Conservation (phyloP, 768 basidiomycete species). For the Hygrocybe coccinea region DNA sequence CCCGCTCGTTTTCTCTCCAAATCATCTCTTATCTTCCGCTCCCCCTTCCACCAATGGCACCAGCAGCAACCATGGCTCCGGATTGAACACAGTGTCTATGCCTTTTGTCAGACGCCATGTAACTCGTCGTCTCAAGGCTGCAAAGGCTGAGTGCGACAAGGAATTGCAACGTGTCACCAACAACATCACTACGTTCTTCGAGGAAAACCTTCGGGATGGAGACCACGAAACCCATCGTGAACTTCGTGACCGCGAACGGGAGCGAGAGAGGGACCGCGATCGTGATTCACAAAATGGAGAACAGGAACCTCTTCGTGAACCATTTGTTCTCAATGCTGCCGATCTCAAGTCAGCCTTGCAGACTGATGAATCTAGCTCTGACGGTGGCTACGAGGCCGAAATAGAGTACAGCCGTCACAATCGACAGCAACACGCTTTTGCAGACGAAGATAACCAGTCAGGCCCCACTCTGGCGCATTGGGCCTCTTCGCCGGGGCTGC, state of each 20-base stretch:
- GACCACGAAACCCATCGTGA: constrained; percentile 70
- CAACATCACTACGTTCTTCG: constrained; percentile 91
- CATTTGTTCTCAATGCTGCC: constrained; percentile 53
- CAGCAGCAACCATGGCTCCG: constrained; percentile 41
- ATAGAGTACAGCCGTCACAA: constrained; percentile 58
- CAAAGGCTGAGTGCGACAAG: constrained; percentile 95
- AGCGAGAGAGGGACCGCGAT: constrained; percentile 41
- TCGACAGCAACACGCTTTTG: constrained; percentile 68
- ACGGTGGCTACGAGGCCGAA: constrained; percentile 82
- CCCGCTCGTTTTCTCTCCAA: constrained; percentile 74
- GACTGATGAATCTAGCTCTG: constrained; percentile 69
- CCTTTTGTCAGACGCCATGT: constrained; percentile 91
- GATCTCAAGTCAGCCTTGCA: constrained; percentile 55
- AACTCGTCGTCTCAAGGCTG: constrained; percentile 84
- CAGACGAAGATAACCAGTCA: constrained; percentile 36
- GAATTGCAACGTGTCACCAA: constrained; percentile 91
- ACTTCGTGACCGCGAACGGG: constrained; percentile 47
- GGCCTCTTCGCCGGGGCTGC: constrained; percentile 50
- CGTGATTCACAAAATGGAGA: constrained; percentile 57
- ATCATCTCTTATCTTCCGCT: constrained; percentile 52
- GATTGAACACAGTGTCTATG: constrained; percentile 80
- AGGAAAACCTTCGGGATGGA: constrained; percentile 78
- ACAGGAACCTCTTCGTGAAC: constrained; percentile 53
- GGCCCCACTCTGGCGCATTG: constrained; percentile 48
- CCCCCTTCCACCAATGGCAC: constrained; percentile 41